These are phyloP conservation scores for Apostasia shenzhenica DNA, from an alignment of 106 monocot species.

Conservation along the genomic window DNA sequence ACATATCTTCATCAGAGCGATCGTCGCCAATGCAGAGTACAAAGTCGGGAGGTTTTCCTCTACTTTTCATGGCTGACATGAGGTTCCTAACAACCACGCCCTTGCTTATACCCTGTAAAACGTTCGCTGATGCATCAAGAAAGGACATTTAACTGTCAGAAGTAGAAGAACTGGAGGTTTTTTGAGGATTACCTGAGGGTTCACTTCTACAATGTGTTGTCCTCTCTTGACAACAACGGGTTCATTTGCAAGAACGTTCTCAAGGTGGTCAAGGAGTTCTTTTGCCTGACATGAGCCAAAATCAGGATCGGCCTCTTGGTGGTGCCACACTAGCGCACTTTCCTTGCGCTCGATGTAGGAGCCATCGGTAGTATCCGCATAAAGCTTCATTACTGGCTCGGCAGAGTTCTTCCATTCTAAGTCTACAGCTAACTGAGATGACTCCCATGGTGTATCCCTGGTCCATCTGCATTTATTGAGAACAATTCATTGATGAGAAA, in stretches of 20 bases:
- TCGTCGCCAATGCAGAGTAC: conserved; percentile 80
- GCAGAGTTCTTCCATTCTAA: conserved; percentile 49
- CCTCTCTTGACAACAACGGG: conserved; percentile 68
- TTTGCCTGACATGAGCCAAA: conserved; percentile 66
- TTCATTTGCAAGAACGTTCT: conserved; percentile 73
- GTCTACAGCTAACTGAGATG: not conserved
- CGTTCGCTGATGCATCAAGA: not conserved
- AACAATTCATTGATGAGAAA: not conserved
- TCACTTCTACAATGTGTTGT: conserved; percentile 55
- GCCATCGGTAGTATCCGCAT: conserved; percentile 56
- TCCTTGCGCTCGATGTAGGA: conserved; percentile 61
- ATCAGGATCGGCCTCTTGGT: conserved; percentile 73
- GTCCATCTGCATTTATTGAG: conserved; percentile 3
- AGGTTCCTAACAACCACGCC: conserved; percentile 37
- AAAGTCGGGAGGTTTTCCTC: conserved; percentile 45
- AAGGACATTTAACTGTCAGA: too few relatives aligned
- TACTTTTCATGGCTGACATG: conserved; percentile 35
- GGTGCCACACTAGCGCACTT: conserved; percentile 71
- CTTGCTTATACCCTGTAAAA: conserved; percentile 48
- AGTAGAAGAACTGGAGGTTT: not conserved
- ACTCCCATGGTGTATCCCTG: not conserved
- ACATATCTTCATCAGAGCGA: conserved; percentile 88
- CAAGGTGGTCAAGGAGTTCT: conserved; percentile 66
- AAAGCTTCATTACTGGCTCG: conserved; percentile 49
- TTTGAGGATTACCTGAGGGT: conserved; percentile 35